Evolutionary conservation across 2,329 filamentous ascomycete genomes (phyloP).

Genomic region (Colletotrichum coccodes): DNA sequence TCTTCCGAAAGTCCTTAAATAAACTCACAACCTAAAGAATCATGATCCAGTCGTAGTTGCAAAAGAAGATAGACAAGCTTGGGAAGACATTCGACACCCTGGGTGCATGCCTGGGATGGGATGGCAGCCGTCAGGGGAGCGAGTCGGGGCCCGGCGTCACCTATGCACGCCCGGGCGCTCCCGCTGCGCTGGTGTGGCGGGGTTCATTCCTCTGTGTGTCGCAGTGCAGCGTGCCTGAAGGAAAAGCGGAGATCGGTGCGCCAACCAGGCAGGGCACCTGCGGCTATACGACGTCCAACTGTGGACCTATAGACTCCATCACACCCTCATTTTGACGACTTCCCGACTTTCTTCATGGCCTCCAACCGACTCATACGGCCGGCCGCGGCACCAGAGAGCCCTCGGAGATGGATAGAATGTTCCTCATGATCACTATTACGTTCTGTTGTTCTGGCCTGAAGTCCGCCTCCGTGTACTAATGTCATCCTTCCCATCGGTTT

Average conservation of each 20-base stretch:
- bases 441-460: not conserved
- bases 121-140: conserved; percentile 11
- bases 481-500: not conserved
- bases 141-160: not conserved
- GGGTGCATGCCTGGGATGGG: not conserved
- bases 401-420: not conserved
- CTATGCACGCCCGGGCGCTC: not conserved
- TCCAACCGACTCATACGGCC: no score
- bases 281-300: not conserved
- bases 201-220: conserved; percentile 26
- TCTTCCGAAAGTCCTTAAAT: not conserved
- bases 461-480: not conserved
- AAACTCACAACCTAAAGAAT: not conserved
- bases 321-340: not conserved
- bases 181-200: conserved; percentile 14
- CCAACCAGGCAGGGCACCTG: not conserved
- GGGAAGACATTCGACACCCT: not conserved
- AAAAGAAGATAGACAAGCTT: not conserved
- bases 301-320: not conserved
- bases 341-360: not conserved
- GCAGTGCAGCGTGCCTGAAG: not conserved
- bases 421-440: not conserved
- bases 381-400: not conserved
- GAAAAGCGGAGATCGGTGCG: not conserved
- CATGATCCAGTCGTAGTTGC: not conserved